Evolutionary conservation across 2,329 filamentous ascomycete species (phyloP), one percentile per base, ranked within the genome.

Genomic region (Stenocarpella maydis): DNA sequence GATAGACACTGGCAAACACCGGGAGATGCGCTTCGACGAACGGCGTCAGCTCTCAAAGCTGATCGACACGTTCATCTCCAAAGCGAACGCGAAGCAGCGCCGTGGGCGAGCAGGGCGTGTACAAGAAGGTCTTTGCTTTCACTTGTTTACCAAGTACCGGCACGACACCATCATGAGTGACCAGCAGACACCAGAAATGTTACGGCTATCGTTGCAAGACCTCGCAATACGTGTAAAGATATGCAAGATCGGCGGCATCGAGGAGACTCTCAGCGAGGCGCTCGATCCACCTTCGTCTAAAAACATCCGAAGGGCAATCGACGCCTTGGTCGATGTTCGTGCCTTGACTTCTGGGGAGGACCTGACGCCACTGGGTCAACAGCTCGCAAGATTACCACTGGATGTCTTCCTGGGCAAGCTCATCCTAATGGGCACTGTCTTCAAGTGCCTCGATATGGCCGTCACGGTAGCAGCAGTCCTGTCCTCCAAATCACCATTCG

Each of bases 1-100:
- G 54, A 92, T 99, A 69, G 96, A 99, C 79, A 95, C 94, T 0
- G 96, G 96, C 68, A 98, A 97, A 80, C 95, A 98, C 80, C 94
- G 97, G 73, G 95, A 97, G 80, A 98, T 98, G 95, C 87, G 95
- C 34, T 98, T 97, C 75, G 95, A 99, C 76, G 96, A 99, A 81
- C 89, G 93, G 67, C 88, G 94, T 68, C 96, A 99, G 76, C 85
- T 99, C 41, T 98, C 95, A 1, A 88, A 93, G 26, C 86, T 99
- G 24, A 91, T 97, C 41, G 95, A 98, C 78, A 94, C 94, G 0
- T 99, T 98, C 78, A 97, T 99, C 72, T 97, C 95, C 0, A 89
- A 92, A 67, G 96, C 96, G 17, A 98, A 98, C 77, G 95, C 96
- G 1, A 98, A 98, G 77, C 96, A 99, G 78, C 90, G 96, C 70